Percentiles rank a stretch among this genome's conserved stretches.
Conservation (phyloP, 352 stramenopile species). For the Elongisporangium senticosum region DNA sequence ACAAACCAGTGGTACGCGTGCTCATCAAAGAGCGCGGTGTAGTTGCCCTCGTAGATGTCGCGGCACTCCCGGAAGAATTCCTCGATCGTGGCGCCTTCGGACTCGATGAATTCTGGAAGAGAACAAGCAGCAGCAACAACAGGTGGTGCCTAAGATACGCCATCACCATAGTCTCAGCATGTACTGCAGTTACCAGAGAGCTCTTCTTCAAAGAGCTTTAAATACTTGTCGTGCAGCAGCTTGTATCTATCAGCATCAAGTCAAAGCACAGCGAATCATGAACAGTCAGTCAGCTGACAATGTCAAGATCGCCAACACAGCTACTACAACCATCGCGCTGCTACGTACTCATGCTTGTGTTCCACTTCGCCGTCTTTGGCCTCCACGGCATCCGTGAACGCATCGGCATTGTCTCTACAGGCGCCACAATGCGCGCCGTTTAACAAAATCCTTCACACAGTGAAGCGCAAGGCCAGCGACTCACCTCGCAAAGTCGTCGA, state of each 20-base stretch:
- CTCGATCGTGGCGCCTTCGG: conserved; percentile 52
- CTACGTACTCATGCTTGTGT: conserved; percentile 67
- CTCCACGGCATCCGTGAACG: conserved; percentile 57
- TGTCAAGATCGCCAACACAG: neutral
- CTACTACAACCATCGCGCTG: neutral
- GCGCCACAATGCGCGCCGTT: neutral
- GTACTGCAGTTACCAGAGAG: conserved; percentile 30
- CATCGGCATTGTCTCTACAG: conserved; percentile 49
- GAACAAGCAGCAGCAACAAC: neutral
- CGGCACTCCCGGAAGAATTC: conserved; percentile 69
- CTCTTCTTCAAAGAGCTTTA: conserved; percentile 67
- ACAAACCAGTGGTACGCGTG: conserved; percentile 74
- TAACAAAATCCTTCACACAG: neutral
- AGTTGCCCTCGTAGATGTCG: conserved; percentile 53
- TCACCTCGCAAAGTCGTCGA: conserved; percentile 70
- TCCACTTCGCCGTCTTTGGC: conserved; percentile 58
- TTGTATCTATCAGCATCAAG: conserved; percentile 41
- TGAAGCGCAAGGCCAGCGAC: neutral
- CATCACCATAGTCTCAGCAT: neutral
- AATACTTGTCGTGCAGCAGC: conserved; percentile 65
- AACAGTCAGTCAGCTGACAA: too few relatives aligned
- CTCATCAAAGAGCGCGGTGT: conserved; percentile 63
- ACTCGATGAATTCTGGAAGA: conserved; percentile 61
- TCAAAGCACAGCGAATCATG: neutral
- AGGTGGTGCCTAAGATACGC: neutral